Percentiles rank a stretch among this genome's conserved stretches.
Evolutionary conservation across 331 rosid genomes (phyloP).

Genomic region (Phaseolus coccineus): DNA sequence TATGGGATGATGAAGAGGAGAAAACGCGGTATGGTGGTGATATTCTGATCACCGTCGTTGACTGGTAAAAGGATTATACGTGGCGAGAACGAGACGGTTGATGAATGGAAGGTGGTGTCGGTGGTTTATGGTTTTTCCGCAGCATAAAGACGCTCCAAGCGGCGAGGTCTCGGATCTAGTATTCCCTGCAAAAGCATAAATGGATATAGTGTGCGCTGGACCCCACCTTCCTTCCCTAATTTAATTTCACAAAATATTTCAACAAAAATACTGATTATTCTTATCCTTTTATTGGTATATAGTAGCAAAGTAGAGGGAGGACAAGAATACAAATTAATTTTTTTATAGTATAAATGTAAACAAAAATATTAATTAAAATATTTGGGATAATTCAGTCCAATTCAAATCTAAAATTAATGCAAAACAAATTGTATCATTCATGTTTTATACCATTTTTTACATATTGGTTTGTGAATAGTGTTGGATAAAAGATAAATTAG

Average conservation of each 20-base stretch:
- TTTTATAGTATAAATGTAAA: too few relatives aligned
- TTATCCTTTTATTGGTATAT: too few relatives aligned
- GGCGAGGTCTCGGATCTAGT: slow-evolving; percentile 40
- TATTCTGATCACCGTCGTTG: not conserved
- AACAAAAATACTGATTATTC: too few relatives aligned
- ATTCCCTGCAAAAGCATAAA: slow-evolving; percentile 4
- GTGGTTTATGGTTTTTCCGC: slow-evolving; percentile 37
- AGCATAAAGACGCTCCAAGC: slow-evolving; percentile 25
- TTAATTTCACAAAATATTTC: not conserved
- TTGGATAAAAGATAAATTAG: too few relatives aligned
- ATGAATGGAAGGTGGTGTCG: slow-evolving; percentile 52
- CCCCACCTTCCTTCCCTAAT: not conserved
- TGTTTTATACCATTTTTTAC: too few relatives aligned
- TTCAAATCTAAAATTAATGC: too few relatives aligned
- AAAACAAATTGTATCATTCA: too few relatives aligned
- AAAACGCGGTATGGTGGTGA: slow-evolving; percentile 52
- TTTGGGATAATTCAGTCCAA: too few relatives aligned
- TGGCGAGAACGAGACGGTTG: slow-evolving; percentile 24
- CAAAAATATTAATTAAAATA: too few relatives aligned
- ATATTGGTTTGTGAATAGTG: too few relatives aligned
- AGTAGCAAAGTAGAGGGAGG: too few relatives aligned
- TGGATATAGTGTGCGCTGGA: slow-evolving; percentile 1
- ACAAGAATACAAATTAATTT: too few relatives aligned
- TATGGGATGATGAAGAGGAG: slow-evolving; percentile 14
- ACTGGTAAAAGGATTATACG: slow-evolving; percentile 6